Conservation (phyloP, 345 rosid species). For the Salix dunnii region DNA sequence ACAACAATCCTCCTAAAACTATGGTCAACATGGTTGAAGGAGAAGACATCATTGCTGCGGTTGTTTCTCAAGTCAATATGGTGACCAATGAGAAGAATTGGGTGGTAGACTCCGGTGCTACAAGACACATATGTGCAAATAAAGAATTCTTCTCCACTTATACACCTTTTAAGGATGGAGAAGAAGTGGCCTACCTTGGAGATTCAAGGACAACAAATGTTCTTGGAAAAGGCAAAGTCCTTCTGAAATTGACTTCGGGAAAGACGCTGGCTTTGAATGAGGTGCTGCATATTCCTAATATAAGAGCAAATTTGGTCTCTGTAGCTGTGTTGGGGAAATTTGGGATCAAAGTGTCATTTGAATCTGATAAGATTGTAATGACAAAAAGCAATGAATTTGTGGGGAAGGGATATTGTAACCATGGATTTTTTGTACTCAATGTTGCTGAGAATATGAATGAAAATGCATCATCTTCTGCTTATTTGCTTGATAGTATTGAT, state of each 20-base stretch:
- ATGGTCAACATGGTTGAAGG: neutral
- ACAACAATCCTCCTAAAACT: neutral
- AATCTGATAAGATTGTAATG: neutral
- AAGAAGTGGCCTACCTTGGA: neutral
- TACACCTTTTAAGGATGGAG: neutral
- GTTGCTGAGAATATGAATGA: neutral
- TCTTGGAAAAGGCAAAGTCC: neutral
- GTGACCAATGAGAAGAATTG: neutral
- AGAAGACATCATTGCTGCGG: no score
- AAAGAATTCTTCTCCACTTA: neutral
- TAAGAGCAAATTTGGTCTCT: no score
- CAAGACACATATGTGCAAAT: neutral
- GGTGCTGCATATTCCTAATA: no score
- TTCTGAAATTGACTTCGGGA: neutral
- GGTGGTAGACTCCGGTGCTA: neutral
- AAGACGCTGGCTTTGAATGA: no score
- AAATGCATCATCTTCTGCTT: neutral
- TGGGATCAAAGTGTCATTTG: neutral
- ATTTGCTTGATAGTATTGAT: slow-evolving; percentile 3
- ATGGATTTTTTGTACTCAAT: neutral
- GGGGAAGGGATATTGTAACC: neutral
- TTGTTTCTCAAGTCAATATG: no score
- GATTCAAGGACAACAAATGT: neutral
- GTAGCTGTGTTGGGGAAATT: no score
- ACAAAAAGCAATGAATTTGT: neutral